Evolutionary conservation across 768 basidiomycete genomes (phyloP).

Genomic region (Galerina sulciceps): DNA sequence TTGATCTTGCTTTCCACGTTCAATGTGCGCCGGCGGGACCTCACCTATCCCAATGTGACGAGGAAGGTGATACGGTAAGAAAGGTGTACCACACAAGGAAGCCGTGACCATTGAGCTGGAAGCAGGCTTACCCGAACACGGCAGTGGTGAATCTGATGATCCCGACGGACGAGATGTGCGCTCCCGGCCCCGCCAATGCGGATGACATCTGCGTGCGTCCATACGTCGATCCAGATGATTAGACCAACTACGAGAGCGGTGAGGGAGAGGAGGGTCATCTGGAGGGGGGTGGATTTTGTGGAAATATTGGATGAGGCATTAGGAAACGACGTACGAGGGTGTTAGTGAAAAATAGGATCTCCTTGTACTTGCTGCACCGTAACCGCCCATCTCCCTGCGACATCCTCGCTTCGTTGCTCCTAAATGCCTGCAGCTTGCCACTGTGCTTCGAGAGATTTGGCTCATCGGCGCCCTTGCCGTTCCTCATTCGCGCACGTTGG

Average conservation of each 20-base stretch:
- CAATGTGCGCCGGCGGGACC: constrained; percentile 63
- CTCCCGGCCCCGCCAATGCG: constrained; percentile 68
- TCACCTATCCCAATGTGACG: constrained; percentile 76
- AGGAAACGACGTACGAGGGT: constrained; percentile 35
- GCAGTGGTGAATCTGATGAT: constrained; percentile 66
- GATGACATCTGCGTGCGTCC: constrained; percentile 65
- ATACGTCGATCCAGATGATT: no score
- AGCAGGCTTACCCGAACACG: constrained; percentile 84
- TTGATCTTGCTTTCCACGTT: constrained; percentile 80
- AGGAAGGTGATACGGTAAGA: constrained; percentile 74
- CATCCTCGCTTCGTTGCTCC: constrained; percentile 54
- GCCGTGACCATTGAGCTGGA: constrained; percentile 82
- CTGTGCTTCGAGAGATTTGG: constrained; percentile 58
- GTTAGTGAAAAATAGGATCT: constrained; percentile 73
- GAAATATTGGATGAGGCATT: no score
- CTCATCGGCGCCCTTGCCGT: constrained; percentile 33
- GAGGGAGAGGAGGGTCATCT: constrained; percentile 63
- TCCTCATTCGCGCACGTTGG: no score
- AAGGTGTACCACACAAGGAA: constrained; percentile 82
- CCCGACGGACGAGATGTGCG: constrained; percentile 61
- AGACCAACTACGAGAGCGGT: constrained; percentile 64
- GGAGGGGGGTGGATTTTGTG: no score
- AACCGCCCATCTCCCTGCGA: constrained; percentile 42
- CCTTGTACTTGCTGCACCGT: constrained; percentile 88
- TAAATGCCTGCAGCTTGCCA: constrained; percentile 70